Evolutionary conservation across 208 protist genomes (phyloP), one percentile per base, ranked within the genome.

Genomic region (Leishmania mexicana): DNA sequence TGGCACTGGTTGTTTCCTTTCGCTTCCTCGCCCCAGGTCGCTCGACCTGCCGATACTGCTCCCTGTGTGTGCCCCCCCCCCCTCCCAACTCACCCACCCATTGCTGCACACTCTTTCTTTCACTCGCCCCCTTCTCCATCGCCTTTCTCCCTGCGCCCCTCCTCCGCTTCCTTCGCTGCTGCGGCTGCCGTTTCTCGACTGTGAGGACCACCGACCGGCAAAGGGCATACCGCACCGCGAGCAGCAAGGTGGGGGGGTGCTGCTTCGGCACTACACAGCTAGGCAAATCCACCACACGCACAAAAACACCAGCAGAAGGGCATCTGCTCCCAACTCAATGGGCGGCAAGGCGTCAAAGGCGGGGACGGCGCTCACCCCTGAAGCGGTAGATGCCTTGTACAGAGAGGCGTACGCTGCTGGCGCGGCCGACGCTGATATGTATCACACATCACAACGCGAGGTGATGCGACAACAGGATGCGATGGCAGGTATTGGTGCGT

Each of bases 391-490:
- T 17, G 76, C 65, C 8, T 53, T 91, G 47, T 93, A 83, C 77
- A 72, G 82, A 57, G 86, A 91, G 47, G 87, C 88, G 6, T 93
- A 93, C 62, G 75, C 77, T 0, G 81, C 83, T 17, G 90, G 90
- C 6, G 62, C 77, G 5, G 72, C 68, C 21, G 90, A 93, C 54
- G 79, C 83, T 6, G 83, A 85, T 21, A 75, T 87, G 40, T 82
- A 88, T 62, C 72, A 87, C 68, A 81, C 86, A 47, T 71, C 70
- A 3, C n/a, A 83, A 38, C 78, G 85, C 1, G 90, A 91, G 54
- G 85, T 87, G 6, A 76, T 83, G 68, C 83, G 75, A 58, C 75
- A 79, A 10, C 70, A 86, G 51, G 71, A 87, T 72, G 49, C 64
- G 45, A 81, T 83, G n/a, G 72, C 60, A 15, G 83, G 80, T 4